phyloP scores from a whole-genome alignment of 2,329 filamentous ascomycete genomes.

The Neofusicoccum sp. region DNA sequence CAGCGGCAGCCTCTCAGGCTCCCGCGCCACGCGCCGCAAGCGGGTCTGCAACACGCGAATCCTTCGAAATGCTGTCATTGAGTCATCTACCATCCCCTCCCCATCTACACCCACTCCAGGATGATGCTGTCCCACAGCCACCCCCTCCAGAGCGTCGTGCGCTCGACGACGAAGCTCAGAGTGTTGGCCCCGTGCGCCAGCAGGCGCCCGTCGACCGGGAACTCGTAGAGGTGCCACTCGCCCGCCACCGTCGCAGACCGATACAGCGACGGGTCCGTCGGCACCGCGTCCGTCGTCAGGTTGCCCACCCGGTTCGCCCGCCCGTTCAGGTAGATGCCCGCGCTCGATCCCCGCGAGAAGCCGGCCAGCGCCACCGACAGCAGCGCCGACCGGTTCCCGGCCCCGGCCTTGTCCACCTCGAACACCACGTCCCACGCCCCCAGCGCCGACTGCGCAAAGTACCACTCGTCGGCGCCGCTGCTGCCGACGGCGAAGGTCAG shows the following conservation, averaged over 20 bases:
- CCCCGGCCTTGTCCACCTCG: constrained; percentile 22
- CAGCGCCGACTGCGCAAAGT: constrained; percentile 45
- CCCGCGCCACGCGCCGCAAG: too few relatives aligned
- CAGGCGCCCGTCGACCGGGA: constrained; percentile 29
- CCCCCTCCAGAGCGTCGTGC: constrained; percentile 38
- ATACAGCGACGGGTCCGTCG: constrained; percentile 50
- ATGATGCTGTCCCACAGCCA: constrained; percentile 45
- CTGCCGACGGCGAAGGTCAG: constrained; percentile 46
- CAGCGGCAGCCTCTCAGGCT: constrained; percentile 3
- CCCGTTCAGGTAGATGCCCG: constrained; percentile 41
- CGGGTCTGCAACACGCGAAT: too few relatives aligned
- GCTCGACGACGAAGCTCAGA: constrained; percentile 39
- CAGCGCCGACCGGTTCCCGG: constrained; percentile 25
- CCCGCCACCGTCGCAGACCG: constrained; percentile 47
- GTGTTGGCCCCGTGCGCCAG: constrained; percentile 36
- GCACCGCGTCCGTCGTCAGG: constrained; percentile 35
- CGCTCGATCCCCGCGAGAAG: constrained; percentile 43
- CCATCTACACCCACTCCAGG: constrained; percentile 32
- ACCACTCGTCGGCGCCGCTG: constrained; percentile 46
- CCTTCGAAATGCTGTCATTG: too few relatives aligned
- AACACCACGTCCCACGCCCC: constrained; percentile 36
- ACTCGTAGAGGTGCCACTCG: constrained; percentile 51
- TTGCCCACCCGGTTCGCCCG: constrained; percentile 36
- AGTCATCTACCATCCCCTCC: too few relatives aligned
- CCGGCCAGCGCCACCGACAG: constrained; percentile 47